Conservation (phyloP, 768 basidiomycete genomes). For the Podaxis sp. region DNA sequence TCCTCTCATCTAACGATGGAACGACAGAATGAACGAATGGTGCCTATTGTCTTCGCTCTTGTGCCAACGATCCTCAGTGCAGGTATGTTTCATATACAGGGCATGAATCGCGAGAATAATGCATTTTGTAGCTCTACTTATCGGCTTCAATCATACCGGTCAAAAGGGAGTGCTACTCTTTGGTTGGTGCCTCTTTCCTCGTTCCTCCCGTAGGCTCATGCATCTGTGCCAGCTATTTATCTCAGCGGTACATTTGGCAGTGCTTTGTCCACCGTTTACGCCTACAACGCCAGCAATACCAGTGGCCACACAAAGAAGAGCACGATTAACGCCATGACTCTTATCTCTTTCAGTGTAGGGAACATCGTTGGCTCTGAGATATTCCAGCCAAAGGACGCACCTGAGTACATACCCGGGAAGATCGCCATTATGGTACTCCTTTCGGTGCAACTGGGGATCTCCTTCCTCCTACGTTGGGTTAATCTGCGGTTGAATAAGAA, state of each 20-base stretch:
- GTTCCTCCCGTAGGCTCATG: neutral
- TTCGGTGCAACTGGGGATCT: conserved; percentile 47
- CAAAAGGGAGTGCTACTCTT: conserved; percentile 55
- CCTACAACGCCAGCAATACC: conserved; percentile 64
- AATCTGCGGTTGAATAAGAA: conserved; percentile 52
- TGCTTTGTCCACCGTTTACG: conserved; percentile 57
- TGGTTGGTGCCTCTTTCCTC: conserved; percentile 30
- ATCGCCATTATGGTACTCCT: conserved; percentile 62
- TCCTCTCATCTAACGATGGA: neutral
- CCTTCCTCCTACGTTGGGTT: conserved; percentile 49
- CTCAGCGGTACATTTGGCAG: conserved; percentile 57
- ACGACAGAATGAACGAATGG: conserved; percentile 52
- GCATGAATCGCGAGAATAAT: neutral
- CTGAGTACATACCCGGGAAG: conserved; percentile 65
- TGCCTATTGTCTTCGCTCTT: conserved; percentile 56
- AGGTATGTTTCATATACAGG: conserved; percentile 29
- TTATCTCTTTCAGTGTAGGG: conserved; percentile 52
- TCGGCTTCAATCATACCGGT: conserved; percentile 48
- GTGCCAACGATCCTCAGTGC: conserved; percentile 58
- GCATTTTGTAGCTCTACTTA: conserved; percentile 39
- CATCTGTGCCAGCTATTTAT: conserved; percentile 37
- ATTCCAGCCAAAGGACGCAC: conserved; percentile 60
- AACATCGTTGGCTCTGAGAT: conserved; percentile 66
- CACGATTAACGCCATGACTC: conserved; percentile 60
- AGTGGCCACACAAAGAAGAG: conserved; percentile 69